These are phyloP conservation scores for Ilex asprella DNA, from an alignment of 257 asterid species.

Conservation along the genomic window DNA sequence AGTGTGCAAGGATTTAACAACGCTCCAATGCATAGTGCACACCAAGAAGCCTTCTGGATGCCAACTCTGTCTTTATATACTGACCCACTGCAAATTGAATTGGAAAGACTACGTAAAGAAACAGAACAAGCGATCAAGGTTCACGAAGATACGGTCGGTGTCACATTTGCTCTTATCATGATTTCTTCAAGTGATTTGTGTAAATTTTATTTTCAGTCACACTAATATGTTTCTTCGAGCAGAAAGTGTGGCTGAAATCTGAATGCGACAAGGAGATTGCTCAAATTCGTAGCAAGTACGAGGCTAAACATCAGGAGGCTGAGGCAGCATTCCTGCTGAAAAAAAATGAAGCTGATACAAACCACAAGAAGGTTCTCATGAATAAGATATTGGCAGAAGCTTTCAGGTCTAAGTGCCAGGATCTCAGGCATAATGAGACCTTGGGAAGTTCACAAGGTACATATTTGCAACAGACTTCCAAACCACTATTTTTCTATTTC, in stretches of 20 bases:
- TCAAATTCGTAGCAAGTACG: conserved; percentile 39
- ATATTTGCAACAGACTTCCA: neutral
- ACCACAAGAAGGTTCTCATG: conserved; percentile 29
- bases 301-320: conserved; percentile 40
- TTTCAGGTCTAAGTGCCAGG: conserved; percentile 36
- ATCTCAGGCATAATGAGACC: conserved; percentile 36
- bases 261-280: conserved; percentile 59
- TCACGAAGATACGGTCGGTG: conserved; percentile 38
- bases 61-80: conserved; percentile 7
- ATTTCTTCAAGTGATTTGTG: neutral
- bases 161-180: conserved; percentile 17
- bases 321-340: conserved; percentile 30
- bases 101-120: conserved; percentile 28
- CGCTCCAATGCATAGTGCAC: conserved; percentile 16
- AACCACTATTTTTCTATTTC: neutral
- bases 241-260: conserved; percentile 41
- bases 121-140: conserved; percentile 21
- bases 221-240: conserved; percentile 12
- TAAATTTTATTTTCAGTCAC: conserved; percentile 1
- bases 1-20: conserved; percentile 15
- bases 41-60: conserved; percentile 21
- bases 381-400: conserved; percentile 51
- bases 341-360: conserved; percentile 29
- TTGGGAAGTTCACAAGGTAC: conserved; percentile 53
- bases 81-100: conserved; percentile 29